Conservation (phyloP, 2,329 filamentous ascomycete species). For the Paecilomyces dactylethromorphus region DNA sequence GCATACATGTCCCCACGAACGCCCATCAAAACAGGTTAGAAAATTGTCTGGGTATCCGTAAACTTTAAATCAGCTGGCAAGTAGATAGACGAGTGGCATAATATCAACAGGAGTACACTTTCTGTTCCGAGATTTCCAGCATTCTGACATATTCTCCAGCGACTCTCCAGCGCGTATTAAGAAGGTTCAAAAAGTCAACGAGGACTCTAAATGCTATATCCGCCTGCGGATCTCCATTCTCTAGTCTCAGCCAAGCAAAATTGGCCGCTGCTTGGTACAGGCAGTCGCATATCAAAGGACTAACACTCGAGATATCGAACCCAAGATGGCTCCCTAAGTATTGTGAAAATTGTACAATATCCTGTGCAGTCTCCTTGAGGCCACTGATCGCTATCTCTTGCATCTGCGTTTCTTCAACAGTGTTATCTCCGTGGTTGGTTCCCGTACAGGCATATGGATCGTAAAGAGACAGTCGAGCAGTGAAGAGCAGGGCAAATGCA, state of each 20-base stretch:
- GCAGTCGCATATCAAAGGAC: constrained; percentile 20
- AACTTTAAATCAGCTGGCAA: no score
- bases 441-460: constrained; percentile 27
- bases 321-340: constrained; percentile 7
- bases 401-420: constrained; percentile 27
- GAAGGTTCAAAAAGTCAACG: constrained; percentile 9
- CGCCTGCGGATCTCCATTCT: constrained; percentile 17
- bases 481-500: constrained; percentile 23
- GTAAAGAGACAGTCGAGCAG: constrained; percentile 22
- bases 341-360: constrained; percentile 10
- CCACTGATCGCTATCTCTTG: constrained; percentile 24
- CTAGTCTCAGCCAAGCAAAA: constrained; percentile 25
- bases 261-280: constrained; percentile 29
- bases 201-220: constrained; percentile 9
- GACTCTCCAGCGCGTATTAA: constrained; percentile 14
- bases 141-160: constrained; percentile 16
- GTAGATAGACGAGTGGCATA: no score
- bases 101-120: background rate
- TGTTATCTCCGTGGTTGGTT: constrained; percentile 14
- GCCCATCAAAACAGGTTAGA: no score
- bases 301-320: constrained; percentile 9
- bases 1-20: no score
- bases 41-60: no score
- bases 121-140: constrained; percentile 7
- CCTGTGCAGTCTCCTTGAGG: constrained; percentile 9